Evolutionary conservation across 228 moss, liverwort and hornwort genomes (phyloP).

Genomic region (Sphagnum magellanicum): DNA sequence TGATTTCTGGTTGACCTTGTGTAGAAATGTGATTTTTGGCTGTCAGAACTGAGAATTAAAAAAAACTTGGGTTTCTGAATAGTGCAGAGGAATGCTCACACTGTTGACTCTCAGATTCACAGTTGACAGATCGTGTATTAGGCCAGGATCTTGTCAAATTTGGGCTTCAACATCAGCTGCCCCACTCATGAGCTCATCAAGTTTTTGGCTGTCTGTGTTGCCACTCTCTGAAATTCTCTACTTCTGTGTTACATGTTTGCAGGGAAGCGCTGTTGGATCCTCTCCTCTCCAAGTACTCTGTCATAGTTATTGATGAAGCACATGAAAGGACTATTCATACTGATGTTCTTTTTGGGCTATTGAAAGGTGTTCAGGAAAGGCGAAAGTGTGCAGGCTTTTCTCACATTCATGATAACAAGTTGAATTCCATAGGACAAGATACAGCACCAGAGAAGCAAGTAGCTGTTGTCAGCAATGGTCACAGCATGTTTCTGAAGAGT

Average conservation of each 20-base stretch:
- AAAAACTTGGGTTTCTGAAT: too few species aligned
- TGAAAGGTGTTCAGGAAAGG: conserved; percentile 82
- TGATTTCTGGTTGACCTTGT: too few species aligned
- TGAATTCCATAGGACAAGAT: not conserved
- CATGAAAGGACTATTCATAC: conserved; percentile 96
- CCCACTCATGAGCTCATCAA: too few species aligned
- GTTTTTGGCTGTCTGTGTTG: too few species aligned
- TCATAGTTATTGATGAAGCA: conserved; percentile 95
- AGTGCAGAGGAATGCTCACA: too few species aligned
- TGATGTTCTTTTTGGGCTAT: conserved; percentile 89
- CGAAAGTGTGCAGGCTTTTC: conserved; percentile 26
- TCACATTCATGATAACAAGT: not conserved
- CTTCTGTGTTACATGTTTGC: not conserved
- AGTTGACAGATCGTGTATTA: too few species aligned
- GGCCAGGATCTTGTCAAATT: too few species aligned
- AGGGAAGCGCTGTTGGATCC: conserved; percentile 94
- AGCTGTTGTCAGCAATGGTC: conserved; percentile 15
- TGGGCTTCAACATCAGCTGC: too few species aligned
- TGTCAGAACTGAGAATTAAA: too few species aligned
- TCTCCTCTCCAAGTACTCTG: conserved; percentile 72
- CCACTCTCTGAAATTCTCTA: too few species aligned
- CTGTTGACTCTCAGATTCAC: too few species aligned
- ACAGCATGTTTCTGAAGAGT: conserved; percentile 14
- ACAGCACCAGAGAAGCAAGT: not conserved
- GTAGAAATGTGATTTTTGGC: too few species aligned